Evolutionary conservation across 2,329 filamentous ascomycete genomes (phyloP).

Genomic region (Diaporthe batatas): DNA sequence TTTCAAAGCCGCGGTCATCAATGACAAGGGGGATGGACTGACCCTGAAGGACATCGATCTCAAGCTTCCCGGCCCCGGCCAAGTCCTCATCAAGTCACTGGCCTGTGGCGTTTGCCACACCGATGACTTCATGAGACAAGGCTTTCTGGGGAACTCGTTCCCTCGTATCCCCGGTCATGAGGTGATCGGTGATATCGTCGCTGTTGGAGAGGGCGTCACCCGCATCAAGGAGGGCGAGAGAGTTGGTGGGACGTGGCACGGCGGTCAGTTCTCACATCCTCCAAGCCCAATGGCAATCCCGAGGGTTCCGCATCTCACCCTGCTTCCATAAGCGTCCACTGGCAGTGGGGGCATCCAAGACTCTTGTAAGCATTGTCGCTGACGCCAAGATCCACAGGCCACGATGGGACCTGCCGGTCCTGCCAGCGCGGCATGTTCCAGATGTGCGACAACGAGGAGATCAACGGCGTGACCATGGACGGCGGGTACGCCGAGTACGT

Average conservation of each 20-base stretch:
- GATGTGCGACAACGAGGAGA: conserved; percentile 71
- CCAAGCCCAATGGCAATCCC: no score
- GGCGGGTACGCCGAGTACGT: conserved; percentile 79
- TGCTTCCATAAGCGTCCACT: not conserved
- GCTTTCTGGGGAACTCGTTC: conserved; percentile 67
- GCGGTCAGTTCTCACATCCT: conserved; percentile 56
- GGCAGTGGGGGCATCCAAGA: not conserved
- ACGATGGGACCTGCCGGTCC: conserved; percentile 70
- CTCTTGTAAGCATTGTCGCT: not conserved
- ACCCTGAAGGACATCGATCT: conserved; percentile 72
- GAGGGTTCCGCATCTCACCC: not conserved
- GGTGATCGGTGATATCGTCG: conserved; percentile 75
- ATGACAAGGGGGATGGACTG: conserved; percentile 64
- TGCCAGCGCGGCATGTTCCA: conserved; percentile 76
- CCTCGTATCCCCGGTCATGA: conserved; percentile 79
- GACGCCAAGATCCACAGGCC: conserved; percentile 56
- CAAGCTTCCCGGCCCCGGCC: conserved; percentile 64
- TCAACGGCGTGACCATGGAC: conserved; percentile 76
- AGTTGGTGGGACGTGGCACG: conserved; percentile 78
- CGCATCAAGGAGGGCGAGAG: conserved; percentile 74
- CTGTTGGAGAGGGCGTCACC: conserved; percentile 68
- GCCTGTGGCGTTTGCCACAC: conserved; percentile 81
- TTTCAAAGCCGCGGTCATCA: conserved; percentile 75
- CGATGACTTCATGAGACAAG: conserved; percentile 64
- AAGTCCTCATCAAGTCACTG: conserved; percentile 78